Evolutionary conservation across 345 rosid species (phyloP), one percentile per base, ranked within the genome.

Genomic region (Gossypium anomalum): DNA sequence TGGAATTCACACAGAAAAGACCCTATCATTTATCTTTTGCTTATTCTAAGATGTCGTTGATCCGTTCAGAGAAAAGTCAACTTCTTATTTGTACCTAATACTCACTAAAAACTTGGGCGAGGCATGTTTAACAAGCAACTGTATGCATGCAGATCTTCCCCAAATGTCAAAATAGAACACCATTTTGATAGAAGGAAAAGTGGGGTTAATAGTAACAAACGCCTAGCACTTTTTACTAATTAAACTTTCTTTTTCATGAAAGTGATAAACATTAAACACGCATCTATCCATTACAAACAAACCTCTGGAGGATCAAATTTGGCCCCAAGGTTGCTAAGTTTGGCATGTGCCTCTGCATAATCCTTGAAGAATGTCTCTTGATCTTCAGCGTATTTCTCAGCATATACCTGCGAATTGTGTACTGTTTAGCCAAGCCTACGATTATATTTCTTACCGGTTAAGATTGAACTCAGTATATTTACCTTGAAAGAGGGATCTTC

Each of bases 291-390:
- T 41, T 38, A 25, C 27, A 71, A 34, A 70, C 92, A 74, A 78
- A 94, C 98, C 98, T 92, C 97, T 2, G 93, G 89, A 83, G 97
- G 97, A 75, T 92, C 94, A 83, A 94, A 94, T 80, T 94, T 94
- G 14, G 97, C 90, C 9, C 98, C 97, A 47, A 87, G 88, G 81
- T 86, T 89, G 87, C 98, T 94, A 77, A 94, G 97, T 77, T 89
- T 89, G 71, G 92, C 94, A 84, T 94, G 98, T 72, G 97, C 97
- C 85, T 92, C 95, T 64, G 98, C 97, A 80, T 92, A 94, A 79
- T 92, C 97, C 86, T 85, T 87, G 81, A 90, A 92, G 77, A 94
- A 94, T 72, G 89, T 85, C 41, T 87, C 97, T 44, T 88, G 87
- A 84, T 94, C 97, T 81, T 80, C 89, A 65, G 93, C 94, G 78